phyloP scores from a whole-genome alignment of 345 rosid species.

The Camelina neglecta region DNA sequence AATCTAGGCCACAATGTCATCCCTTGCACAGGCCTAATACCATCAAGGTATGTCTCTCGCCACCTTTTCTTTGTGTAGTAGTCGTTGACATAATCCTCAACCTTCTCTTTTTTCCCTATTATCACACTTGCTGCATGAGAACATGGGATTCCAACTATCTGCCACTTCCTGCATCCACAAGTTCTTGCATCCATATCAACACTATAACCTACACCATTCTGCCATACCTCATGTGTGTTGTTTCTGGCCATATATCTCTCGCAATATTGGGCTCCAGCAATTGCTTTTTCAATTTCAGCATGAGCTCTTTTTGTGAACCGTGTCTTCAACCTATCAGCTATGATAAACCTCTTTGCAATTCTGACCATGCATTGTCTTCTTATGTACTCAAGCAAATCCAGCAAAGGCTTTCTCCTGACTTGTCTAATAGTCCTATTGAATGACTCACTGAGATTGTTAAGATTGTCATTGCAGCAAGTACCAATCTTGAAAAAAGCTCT shows the following conservation, averaged over 20 bases:
- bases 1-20: no score
- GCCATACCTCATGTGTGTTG: not conserved
- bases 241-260: not conserved
- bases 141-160: no score
- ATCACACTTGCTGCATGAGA: no score
- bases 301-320: not conserved
- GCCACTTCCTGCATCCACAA: no score
- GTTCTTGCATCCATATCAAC: not conserved
- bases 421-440: not conserved
- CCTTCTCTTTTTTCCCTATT: no score
- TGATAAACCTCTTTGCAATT: not conserved
- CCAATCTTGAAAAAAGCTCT: conserved; percentile 6
- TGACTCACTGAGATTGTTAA: not conserved
- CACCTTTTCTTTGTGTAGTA: no score
- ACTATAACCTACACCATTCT: no score
- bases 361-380: not conserved
- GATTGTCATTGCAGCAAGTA: not conserved
- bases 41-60: no score
- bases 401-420: not conserved
- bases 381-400: not conserved
- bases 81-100: no score
- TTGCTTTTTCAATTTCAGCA: not conserved
- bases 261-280: not conserved
- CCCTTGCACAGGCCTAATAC: no score
- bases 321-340: not conserved